A percentile compares a stretch with the other conserved stretches of the same genome.
Conservation (phyloP, 2,329 filamentous ascomycete species). For the Lasiodiplodia sp. region DNA sequence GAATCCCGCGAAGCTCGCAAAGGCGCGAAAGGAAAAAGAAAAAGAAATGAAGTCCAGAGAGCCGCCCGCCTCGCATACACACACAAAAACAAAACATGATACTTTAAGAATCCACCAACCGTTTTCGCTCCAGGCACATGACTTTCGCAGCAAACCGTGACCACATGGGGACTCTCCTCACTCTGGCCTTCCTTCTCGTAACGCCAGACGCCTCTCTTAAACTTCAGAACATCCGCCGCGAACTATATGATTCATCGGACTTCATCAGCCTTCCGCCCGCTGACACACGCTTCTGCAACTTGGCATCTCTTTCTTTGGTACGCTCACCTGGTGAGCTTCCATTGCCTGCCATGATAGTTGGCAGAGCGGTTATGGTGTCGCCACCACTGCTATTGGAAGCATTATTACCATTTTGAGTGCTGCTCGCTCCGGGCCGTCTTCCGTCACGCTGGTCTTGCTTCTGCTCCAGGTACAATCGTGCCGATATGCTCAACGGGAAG, state of each 20-base stretch:
- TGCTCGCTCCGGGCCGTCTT: conserved; percentile 19
- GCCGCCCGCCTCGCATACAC: background rate
- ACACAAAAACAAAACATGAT: background rate
- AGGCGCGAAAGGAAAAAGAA: background rate
- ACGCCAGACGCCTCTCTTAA: conserved; percentile 21
- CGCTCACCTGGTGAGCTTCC: conserved; percentile 48
- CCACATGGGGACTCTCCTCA: background rate
- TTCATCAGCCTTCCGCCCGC: conserved; percentile 51
- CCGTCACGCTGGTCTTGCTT: conserved; percentile 62
- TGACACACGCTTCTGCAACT: conserved; percentile 50
- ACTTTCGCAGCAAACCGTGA: conserved; percentile 5
- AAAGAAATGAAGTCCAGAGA: conserved; percentile 14
- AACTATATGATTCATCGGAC: conserved; percentile 45
- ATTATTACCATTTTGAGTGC: conserved; percentile 13
- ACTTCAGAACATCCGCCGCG: conserved; percentile 34
- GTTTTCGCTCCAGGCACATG: conserved; percentile 8
- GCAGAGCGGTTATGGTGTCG: conserved; percentile 70
- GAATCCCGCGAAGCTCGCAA: background rate
- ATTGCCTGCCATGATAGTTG: conserved; percentile 55
- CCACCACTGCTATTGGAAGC: conserved; percentile 38
- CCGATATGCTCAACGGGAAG: conserved; percentile 82
- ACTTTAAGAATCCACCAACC: background rate
- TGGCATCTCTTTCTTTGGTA: conserved; percentile 46
- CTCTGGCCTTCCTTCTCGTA: conserved; percentile 10
- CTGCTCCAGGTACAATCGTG: conserved; percentile 84